These are phyloP conservation scores for Thymus quinquecostatus DNA, from an alignment of 257 asterid species.

Conservation along the genomic window DNA sequence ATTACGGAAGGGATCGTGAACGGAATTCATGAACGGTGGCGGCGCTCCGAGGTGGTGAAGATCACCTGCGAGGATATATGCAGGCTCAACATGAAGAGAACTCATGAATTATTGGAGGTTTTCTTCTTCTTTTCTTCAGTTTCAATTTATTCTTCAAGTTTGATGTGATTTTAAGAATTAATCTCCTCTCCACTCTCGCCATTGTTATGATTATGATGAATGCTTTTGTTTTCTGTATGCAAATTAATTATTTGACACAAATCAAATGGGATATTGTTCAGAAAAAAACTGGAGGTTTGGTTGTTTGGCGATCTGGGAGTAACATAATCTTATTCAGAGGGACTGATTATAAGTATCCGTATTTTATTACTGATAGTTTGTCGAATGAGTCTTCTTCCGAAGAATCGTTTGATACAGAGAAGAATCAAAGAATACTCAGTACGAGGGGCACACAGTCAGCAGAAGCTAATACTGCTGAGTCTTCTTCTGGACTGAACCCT, in stretches of 20 bases:
- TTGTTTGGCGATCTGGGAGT: conserved; percentile 97
- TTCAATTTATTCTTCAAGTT: not conserved
- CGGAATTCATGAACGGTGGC: conserved; percentile 98
- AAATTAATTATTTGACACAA: conserved; percentile 22
- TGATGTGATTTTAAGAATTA: conserved; percentile 11
- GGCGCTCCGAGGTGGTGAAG: conserved; percentile 78
- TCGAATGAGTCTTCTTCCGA: conserved; percentile 40
- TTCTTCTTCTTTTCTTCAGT: too few species aligned
- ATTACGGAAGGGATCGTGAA: conserved; percentile 96
- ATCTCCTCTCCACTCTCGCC: not conserved
- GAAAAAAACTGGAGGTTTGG: conserved; percentile 96
- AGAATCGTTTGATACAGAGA: conserved; percentile 44
- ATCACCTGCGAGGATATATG: conserved; percentile 83
- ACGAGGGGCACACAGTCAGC: conserved; percentile 36
- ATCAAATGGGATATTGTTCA: conserved; percentile 46
- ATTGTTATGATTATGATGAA: conserved; percentile 3
- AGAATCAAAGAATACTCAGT: conserved; percentile 35
- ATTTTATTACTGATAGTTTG: conserved; percentile 52
- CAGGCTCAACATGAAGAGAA: conserved; percentile 95
- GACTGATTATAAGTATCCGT: conserved; percentile 82
- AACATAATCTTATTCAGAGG: conserved; percentile 88
- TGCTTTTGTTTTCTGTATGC: conserved; percentile 10
- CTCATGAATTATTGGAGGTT: conserved; percentile 94
- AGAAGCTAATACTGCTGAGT: conserved; percentile 29
- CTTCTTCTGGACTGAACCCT: conserved; percentile 32